Percentiles rank a stretch among this genome's conserved stretches.
Evolutionary conservation across 1,139 yeast genomes (phyloP).

Genomic region (Petasospora fabianii): DNA sequence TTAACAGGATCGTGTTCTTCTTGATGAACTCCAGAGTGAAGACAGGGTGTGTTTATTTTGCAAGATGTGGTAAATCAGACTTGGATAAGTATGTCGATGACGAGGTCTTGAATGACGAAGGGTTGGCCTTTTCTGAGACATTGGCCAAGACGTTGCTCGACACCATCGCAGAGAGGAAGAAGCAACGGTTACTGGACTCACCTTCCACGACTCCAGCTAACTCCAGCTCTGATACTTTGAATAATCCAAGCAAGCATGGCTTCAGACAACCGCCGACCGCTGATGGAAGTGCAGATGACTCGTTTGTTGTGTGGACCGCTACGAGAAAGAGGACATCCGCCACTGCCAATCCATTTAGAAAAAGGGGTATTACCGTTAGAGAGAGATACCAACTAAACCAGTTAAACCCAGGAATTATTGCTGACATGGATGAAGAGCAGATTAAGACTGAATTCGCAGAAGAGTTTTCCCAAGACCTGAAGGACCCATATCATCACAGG

Average conservation of each 20-base stretch:
- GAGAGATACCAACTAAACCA: slow-evolving; percentile 84
- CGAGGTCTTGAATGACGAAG: slow-evolving; percentile 63
- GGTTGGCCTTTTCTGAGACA: slow-evolving; percentile 50
- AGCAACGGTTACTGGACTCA: slow-evolving; percentile 1
- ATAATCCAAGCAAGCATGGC: slow-evolving; percentile 14
- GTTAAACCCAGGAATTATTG: slow-evolving; percentile 87
- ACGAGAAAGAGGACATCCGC: slow-evolving; percentile 81
- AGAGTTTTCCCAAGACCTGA: slow-evolving; percentile 60
- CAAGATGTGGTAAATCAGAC: slow-evolving; percentile 67
- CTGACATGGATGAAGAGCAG: slow-evolving; percentile 59
- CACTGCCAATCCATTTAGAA: slow-evolving; percentile 65
- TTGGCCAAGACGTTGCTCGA: slow-evolving; percentile 31
- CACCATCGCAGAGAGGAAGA: slow-evolving; percentile 29
- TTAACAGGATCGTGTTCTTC: slow-evolving; percentile 85
- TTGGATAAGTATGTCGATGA: slow-evolving; percentile 44
- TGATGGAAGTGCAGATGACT: slow-evolving; percentile 34
- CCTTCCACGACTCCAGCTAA: slow-evolving; percentile 3
- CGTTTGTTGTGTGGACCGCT: slow-evolving; percentile 84
- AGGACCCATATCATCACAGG: slow-evolving; percentile 90
- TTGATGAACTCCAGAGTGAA: slow-evolving; percentile 84
- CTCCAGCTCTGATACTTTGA: slow-evolving; percentile 16
- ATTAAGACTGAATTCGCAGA: slow-evolving; percentile 58
- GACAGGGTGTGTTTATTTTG: slow-evolving; percentile 83
- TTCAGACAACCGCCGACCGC: slow-evolving; percentile 31
- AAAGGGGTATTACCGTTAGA: slow-evolving; percentile 55